phyloP scores from a whole-genome alignment of 805 yeast genomes.

The Nakazawaea ernobii region DNA sequence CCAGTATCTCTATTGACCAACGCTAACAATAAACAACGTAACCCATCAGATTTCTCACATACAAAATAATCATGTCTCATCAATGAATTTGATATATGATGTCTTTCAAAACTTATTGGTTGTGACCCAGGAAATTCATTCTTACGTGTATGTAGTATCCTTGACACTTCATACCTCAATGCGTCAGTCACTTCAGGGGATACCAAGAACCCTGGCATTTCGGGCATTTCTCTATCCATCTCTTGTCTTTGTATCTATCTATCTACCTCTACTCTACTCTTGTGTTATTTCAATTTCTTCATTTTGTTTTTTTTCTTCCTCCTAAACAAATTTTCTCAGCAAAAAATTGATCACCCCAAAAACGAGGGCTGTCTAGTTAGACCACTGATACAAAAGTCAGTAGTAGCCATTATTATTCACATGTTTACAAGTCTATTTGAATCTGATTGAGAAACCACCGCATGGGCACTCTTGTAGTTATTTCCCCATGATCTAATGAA shows the following conservation, averaged over 20 bases:
- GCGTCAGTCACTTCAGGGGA: conserved; percentile 67
- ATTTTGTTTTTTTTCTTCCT: not conserved
- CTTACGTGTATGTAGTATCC: conserved; percentile 50
- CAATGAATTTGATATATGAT: conserved; percentile 61
- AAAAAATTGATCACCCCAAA: not conserved
- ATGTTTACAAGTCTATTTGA: too few relatives aligned
- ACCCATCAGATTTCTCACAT: conserved; percentile 94
- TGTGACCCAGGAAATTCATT: conserved; percentile 84
- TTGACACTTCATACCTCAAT: conserved; percentile 61
- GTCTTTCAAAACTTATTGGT: conserved; percentile 83
- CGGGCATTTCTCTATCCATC: conserved; percentile 57
- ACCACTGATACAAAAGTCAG: not conserved
- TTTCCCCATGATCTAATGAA: too few relatives aligned
- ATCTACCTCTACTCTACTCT: too few relatives aligned
- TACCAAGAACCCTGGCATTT: conserved; percentile 78
- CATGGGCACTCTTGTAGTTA: too few relatives aligned
- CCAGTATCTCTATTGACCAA: conserved; percentile 55
- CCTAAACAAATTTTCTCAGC: not conserved
- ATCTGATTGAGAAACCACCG: too few relatives aligned
- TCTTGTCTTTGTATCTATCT: too few relatives aligned
- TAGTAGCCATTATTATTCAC: too few relatives aligned
- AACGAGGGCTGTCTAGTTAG: not conserved
- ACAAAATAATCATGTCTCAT: conserved; percentile 77
- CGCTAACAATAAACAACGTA: conserved; percentile 72
- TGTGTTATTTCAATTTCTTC: too few relatives aligned